Evolutionary conservation across 805 yeast species (phyloP), one percentile per base, ranked within the genome.

Genomic region (Kluyveromyces starmeri): DNA sequence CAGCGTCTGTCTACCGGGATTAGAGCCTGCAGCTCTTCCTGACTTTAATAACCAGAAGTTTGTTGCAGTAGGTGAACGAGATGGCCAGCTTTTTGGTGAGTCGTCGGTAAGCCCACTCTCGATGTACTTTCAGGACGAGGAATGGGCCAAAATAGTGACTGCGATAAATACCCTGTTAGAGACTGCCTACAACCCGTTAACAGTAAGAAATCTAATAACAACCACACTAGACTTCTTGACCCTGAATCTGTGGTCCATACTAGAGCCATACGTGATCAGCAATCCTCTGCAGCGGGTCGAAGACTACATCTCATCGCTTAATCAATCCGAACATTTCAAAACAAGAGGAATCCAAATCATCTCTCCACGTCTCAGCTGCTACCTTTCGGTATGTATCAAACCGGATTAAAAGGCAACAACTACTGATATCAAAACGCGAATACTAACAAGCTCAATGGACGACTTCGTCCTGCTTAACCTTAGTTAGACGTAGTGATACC

Each of bases 21-120:
- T 29, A 2, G 86, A 80, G 45, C 73, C 77, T 2, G 84, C 78
- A 2, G 83, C 83, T 0, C 51, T 73, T n/a, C 45, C 37, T 3
- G 43, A 39, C n/a, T 44, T 38, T 8, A 28, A 16, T 1, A 42
- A 38, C 13, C 31, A 20, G 4, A 13, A 25, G 7, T 72, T 68
- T 44, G 47, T 42, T 1, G 62, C 69, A 0, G 47, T 42, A 7
- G 77, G 76, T 0, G 32, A 41, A 8, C 53, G 52, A 36, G 59
- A 64, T 16, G 67, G 59, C 2, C 66, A 68, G 26, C 42, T 56
- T 22, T 80, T 63, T 52, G 84, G 84, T 0, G 46, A 47, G 5
- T 60, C 70, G 1, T 77, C 84, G 0, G 49, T 58, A 1, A 68
- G 81, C 4, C 82, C 79, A 0, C 50, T 75, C 31, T 55, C 64